Evolutionary conservation across 2,329 filamentous ascomycete species (phyloP).

Genomic region (Cytospora paraplurivora): DNA sequence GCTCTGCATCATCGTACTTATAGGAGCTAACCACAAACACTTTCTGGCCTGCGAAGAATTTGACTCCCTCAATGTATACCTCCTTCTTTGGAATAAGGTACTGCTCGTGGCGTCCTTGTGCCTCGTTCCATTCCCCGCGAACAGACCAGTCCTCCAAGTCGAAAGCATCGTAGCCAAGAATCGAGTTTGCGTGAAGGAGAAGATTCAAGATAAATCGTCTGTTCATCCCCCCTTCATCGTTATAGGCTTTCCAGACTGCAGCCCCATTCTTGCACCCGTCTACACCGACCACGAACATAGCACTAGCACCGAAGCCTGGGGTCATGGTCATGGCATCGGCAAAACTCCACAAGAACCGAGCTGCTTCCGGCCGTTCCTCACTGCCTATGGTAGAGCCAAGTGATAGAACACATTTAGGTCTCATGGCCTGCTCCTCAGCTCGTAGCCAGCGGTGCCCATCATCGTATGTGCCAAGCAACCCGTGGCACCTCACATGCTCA

Average conservation of each 20-base stretch:
- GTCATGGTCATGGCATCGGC: background rate
- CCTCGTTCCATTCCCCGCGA: background rate
- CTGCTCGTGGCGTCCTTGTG: background rate
- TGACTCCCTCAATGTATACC: background rate
- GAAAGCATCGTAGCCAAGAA: background rate
- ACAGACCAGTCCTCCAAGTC: background rate
- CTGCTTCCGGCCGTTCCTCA: background rate
- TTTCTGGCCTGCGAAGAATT: background rate
- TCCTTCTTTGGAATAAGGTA: background rate
- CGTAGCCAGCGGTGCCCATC: background rate
- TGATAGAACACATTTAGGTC: background rate
- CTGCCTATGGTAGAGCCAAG: background rate
- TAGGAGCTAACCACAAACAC: background rate
- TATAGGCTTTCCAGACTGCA: background rate
- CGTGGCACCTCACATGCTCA: background rate
- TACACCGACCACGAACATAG: background rate
- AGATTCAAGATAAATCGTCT: background rate
- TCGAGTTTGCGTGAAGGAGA: background rate
- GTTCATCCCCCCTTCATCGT: background rate
- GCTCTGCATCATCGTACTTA: background rate
- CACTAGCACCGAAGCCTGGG: background rate
- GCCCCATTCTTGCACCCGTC: background rate
- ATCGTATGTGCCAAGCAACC: background rate
- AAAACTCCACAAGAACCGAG: background rate
- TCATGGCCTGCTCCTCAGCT: background rate